phyloP scores from a whole-genome alignment of 176 grass and related monocot genomes.

The Ampelocalamus luodianensis region DNA sequence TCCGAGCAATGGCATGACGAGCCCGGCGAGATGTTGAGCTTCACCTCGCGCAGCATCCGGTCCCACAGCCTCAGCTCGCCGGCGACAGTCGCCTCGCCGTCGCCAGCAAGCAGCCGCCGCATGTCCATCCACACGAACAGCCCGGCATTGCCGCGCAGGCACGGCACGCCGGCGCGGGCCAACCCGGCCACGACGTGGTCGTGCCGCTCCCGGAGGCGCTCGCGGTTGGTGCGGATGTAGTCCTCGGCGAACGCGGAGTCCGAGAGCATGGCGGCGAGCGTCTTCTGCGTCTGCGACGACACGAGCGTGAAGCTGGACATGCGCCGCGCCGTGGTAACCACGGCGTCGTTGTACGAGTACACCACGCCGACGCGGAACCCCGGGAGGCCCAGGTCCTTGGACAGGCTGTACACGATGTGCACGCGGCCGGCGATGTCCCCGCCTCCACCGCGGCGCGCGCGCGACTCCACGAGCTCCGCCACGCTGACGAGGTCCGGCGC shows the following conservation, averaged over 20 bases:
- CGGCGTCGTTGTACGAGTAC: conserved; percentile 85
- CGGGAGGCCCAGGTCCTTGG: conserved; percentile 83
- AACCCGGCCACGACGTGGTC: conserved; percentile 60
- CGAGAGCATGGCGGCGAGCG: conserved; percentile 70
- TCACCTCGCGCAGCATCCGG: conserved; percentile 60
- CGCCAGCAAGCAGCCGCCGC: conserved; percentile 41
- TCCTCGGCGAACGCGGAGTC: conserved; percentile 57
- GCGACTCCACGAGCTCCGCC: conserved; percentile 66
- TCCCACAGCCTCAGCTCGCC: conserved; percentile 75
- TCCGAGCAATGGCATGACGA: conserved; percentile 92
- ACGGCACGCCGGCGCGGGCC: conserved; percentile 61
- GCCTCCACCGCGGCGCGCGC: background rate
- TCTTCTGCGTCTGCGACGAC: conserved; percentile 88
- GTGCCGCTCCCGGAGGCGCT: conserved; percentile 63
- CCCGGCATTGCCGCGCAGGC: conserved; percentile 70
- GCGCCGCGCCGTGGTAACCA: conserved; percentile 76
- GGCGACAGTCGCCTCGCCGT: conserved; percentile 38
- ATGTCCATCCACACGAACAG: conserved; percentile 97
- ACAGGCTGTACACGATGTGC: conserved; percentile 94
- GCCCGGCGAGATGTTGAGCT: conserved; percentile 81
- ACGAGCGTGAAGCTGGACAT: conserved; percentile 98
- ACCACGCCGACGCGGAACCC: conserved; percentile 78
- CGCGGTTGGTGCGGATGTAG: conserved; percentile 73
- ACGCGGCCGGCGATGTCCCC: conserved; percentile 48
- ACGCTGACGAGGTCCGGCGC: conserved; percentile 72